Evolutionary conservation across 441 rosid genomes (phyloP).

Genomic region (Arabidopsis hybrid): DNA sequence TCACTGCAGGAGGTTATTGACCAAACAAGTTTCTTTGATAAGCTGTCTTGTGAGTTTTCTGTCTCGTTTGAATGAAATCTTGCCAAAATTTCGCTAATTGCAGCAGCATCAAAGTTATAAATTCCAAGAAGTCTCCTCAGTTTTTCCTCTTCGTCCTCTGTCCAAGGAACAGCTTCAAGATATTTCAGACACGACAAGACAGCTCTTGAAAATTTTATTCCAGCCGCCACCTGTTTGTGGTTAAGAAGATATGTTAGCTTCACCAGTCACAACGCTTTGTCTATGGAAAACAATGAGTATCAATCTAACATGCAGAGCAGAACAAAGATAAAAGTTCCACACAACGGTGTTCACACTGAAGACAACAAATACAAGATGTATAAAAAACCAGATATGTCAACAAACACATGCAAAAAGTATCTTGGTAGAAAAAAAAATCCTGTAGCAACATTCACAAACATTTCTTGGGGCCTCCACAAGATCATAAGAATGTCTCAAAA

Average conservation of each 20-base stretch:
- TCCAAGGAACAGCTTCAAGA: conserved; percentile 93
- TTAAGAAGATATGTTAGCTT: conserved; percentile 38
- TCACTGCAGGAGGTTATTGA: conserved; percentile 70
- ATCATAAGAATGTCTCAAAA: background rate
- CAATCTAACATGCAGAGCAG: background rate
- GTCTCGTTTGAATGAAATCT: conserved; percentile 58
- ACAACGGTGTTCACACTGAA: background rate
- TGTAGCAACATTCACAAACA: background rate
- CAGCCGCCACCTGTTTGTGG: conserved; percentile 63
- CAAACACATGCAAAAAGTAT: background rate
- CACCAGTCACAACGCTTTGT: background rate
- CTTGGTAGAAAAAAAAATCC: background rate
- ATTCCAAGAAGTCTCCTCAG: conserved; percentile 60
- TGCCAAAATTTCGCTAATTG: conserved; percentile 62
- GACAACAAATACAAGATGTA: background rate
- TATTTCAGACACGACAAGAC: conserved; percentile 73
- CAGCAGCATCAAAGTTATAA: conserved; percentile 61
- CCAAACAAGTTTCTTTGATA: conserved; percentile 72
- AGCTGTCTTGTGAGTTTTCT: conserved; percentile 52
- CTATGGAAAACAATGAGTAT: background rate
- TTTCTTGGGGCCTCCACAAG: background rate
- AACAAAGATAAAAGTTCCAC: background rate
- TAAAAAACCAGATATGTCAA: background rate
- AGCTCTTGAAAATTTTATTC: conserved; percentile 70
- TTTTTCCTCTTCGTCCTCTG: conserved; percentile 92